phyloP scores from a whole-genome alignment of 441 rosid species.

The Populus hybrid region DNA sequence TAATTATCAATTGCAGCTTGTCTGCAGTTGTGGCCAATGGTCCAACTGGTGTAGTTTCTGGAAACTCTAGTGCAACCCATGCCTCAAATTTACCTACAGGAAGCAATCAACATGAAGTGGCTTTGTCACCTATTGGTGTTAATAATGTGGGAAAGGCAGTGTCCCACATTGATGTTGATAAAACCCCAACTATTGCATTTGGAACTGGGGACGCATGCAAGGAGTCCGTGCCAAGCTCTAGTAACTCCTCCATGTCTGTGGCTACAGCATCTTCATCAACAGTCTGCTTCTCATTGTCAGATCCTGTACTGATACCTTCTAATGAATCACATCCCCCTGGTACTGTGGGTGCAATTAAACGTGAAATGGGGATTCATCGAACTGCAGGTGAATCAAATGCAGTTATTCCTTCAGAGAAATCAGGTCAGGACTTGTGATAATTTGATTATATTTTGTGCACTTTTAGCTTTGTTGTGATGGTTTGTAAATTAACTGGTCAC shows the following conservation, averaged over 20 bases:
- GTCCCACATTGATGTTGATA: constrained; percentile 33
- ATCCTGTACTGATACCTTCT: constrained; percentile 58
- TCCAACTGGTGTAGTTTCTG: constrained; percentile 43
- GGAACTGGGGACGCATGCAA: constrained; percentile 37
- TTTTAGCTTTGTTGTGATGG: constrained; percentile 8
- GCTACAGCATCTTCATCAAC: constrained; percentile 52
- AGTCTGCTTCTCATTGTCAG: constrained; percentile 56
- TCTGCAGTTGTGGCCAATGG: constrained; percentile 41
- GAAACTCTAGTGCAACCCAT: constrained; percentile 30
- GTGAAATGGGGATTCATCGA: constrained; percentile 44
- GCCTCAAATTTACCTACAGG: constrained; percentile 31
- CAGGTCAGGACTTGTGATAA: constrained; percentile 31
- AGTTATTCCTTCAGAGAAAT: constrained; percentile 40
- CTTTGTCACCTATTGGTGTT: constrained; percentile 30
- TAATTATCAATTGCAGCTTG: constrained; percentile 42
- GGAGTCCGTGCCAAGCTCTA: constrained; percentile 35
- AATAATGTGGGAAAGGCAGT: constrained; percentile 31
- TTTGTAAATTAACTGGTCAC: constrained; percentile 21
- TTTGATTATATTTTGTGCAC: constrained; percentile 6
- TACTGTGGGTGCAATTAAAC: constrained; percentile 44
- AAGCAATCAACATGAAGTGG: constrained; percentile 39
- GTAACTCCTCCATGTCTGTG: constrained; percentile 32
- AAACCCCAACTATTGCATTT: constrained; percentile 32
- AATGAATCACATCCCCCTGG: constrained; percentile 36
- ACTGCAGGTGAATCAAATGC: constrained; percentile 40